Evolutionary conservation across 2,329 filamentous ascomycete species (phyloP).

Genomic region (Verticillium nonalfalfae): DNA sequence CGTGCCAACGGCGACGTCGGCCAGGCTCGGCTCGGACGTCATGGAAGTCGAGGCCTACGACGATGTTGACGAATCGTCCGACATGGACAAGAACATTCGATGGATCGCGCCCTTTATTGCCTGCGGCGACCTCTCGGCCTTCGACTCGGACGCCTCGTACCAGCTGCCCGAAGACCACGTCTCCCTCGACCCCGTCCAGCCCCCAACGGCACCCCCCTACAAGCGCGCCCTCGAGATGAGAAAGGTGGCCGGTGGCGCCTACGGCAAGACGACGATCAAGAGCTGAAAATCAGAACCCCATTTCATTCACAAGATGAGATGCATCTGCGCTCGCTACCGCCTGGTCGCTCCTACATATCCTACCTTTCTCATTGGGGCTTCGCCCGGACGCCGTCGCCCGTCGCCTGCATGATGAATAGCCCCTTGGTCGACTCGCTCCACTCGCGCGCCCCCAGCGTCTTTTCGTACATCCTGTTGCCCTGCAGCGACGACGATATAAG

Average conservation of each 20-base stretch:
- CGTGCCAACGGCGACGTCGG: background rate
- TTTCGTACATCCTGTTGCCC: conserved; percentile 36
- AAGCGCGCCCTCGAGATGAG: conserved; percentile 83
- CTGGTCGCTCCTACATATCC: background rate
- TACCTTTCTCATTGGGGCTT: background rate
- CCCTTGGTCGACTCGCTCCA: conserved; percentile 34
- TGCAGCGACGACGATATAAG: conserved; percentile 38
- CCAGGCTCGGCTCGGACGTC: background rate
- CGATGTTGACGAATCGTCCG: conserved; percentile 15
- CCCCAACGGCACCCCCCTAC: conserved; percentile 92
- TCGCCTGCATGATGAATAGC: conserved; percentile 33
- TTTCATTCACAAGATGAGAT: background rate
- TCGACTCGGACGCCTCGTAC: conserved; percentile 94
- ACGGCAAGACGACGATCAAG: conserved; percentile 57
- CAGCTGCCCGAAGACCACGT: conserved; percentile 79
- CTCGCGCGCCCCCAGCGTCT: conserved; percentile 36
- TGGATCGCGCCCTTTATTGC: conserved; percentile 97
- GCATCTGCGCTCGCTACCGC: background rate
- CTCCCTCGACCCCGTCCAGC: conserved; percentile 86
- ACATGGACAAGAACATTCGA: conserved; percentile 30
- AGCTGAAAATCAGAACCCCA: conserved; percentile 12
- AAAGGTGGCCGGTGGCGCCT: conserved; percentile 68
- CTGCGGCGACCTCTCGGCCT: conserved; percentile 92
- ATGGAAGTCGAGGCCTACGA: conserved; percentile 20
- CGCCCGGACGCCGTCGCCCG: conserved; percentile 19